Conservation (phyloP, 225 moss, liverwort and hornwort species). For the Marchantia polymorpha region DNA sequence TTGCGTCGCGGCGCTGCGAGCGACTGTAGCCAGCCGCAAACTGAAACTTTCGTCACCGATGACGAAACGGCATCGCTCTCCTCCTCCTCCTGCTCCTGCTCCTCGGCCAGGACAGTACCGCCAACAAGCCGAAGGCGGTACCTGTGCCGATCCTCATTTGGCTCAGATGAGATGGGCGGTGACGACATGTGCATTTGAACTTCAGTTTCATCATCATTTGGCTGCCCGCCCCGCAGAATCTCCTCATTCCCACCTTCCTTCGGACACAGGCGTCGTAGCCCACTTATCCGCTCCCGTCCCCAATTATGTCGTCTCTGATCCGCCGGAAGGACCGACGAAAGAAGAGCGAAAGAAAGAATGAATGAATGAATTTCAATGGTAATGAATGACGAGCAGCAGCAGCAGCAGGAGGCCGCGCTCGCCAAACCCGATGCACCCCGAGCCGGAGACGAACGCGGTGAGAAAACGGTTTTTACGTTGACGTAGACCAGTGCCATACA, state of each 20-base stretch:
- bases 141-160: not conserved
- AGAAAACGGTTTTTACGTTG: no score
- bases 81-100: not conserved
- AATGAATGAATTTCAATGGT: no score
- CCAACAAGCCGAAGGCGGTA: not conserved
- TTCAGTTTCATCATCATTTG: not conserved
- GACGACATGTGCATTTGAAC: conserved; percentile 6
- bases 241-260: not conserved
- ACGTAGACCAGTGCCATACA: no score
- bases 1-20: conserved; percentile 2
- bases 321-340: no score
- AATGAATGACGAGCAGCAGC: no score
- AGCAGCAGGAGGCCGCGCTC: not conserved
- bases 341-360: not conserved
- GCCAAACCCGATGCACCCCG: not conserved
- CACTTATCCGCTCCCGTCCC: not conserved
- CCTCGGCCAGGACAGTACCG: not conserved
- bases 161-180: not conserved
- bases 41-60: not conserved
- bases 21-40: conserved; percentile 9
- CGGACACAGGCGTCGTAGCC: not conserved
- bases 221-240: not conserved
- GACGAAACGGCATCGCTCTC: not conserved
- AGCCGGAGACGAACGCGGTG: no score
- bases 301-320: no score